Evolutionary conservation across 306 rosid genomes (phyloP).

Genomic region (Trifolium fragiferum): DNA sequence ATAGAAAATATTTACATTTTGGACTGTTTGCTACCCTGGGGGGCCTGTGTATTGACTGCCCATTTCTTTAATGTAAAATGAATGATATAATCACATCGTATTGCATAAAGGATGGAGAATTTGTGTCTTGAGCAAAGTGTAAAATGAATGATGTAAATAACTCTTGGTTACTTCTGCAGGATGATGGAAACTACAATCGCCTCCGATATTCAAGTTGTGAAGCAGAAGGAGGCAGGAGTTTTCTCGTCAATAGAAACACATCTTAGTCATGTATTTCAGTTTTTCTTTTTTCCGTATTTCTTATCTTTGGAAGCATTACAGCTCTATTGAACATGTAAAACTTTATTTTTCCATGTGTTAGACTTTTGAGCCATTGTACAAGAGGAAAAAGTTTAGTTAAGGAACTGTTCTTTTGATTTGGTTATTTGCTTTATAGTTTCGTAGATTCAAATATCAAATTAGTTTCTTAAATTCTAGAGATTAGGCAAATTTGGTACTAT

Average conservation of each 20-base stretch:
- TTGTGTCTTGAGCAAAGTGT: not conserved
- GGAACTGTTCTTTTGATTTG: not conserved
- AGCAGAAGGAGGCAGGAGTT: slow-evolving; percentile 35
- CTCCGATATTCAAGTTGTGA: slow-evolving; percentile 33
- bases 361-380: slow-evolving; percentile 23
- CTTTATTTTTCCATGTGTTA: slow-evolving; percentile 24
- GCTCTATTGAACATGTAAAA: slow-evolving; percentile 9
- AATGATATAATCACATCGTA: not conserved
- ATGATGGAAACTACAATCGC: slow-evolving; percentile 26
- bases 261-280: slow-evolving; percentile 24
- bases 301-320: slow-evolving; percentile 4
- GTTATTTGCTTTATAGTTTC: not conserved
- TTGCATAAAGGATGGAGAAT: not conserved
- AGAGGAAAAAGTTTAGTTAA: slow-evolving; percentile 7
- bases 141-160: slow-evolving; percentile 24
- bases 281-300: not conserved
- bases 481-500: not conserved
- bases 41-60: too few relatives aligned
- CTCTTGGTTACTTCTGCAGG: slow-evolving; percentile 38
- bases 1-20: too few relatives aligned
- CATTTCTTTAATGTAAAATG: too few relatives aligned
- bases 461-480: not conserved
- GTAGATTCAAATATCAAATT: not conserved
- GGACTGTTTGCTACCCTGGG: too few relatives aligned
- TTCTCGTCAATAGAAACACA: not conserved